Percentiles rank a stretch among this genome's conserved stretches.
phyloP scores from a whole-genome alignment of 495 filamentous ascomycete species.

The Aspergillus coremiiformis region DNA sequence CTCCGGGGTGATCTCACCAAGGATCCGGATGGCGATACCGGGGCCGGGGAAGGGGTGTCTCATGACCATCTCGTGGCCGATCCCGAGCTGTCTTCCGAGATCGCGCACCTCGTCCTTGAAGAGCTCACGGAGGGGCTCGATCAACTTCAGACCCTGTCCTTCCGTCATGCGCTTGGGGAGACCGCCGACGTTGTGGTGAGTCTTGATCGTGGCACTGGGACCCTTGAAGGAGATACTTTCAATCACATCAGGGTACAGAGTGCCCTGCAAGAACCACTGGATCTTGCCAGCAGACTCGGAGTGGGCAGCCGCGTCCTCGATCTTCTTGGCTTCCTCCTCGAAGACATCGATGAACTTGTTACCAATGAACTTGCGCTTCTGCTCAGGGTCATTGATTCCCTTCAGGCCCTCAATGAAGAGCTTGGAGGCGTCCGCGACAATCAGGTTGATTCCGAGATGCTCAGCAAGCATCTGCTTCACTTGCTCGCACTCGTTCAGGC shows the following conservation, averaged over 20 bases:
- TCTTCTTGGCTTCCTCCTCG: slow-evolving; percentile 68
- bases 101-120: slow-evolving; percentile 76
- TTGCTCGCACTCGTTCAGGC: slow-evolving; percentile 71
- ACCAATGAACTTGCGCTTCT: slow-evolving; percentile 92
- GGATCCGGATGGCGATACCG: slow-evolving; percentile 80
- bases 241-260: slow-evolving; percentile 75
- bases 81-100: slow-evolving; percentile 70
- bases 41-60: slow-evolving; percentile 82
- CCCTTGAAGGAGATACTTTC: slow-evolving; percentile 78
- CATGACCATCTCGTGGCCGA: slow-evolving; percentile 70
- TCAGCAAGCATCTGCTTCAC: slow-evolving; percentile 70
- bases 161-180: slow-evolving; percentile 48
- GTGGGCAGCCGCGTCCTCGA: slow-evolving; percentile 58
- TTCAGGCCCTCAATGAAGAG: slow-evolving; percentile 66
- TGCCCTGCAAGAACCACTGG: slow-evolving; percentile 81
- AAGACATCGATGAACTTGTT: slow-evolving; percentile 82
- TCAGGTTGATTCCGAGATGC: slow-evolving; percentile 83
- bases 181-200: slow-evolving; percentile 80
- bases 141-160: slow-evolving; percentile 56
- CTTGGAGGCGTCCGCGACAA: slow-evolving; percentile 73
- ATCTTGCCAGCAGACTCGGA: slow-evolving; percentile 54
- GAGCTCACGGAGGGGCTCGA: slow-evolving; percentile 73
- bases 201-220: slow-evolving; percentile 76
- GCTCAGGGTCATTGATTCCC: slow-evolving; percentile 75
- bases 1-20: slow-evolving; percentile 80